Percentiles rank a stretch among this genome's conserved stretches.
These are phyloP conservation scores for Talaromyces sp. DNA, from an alignment of 2,329 filamentous ascomycete species.

Conservation along the genomic window DNA sequence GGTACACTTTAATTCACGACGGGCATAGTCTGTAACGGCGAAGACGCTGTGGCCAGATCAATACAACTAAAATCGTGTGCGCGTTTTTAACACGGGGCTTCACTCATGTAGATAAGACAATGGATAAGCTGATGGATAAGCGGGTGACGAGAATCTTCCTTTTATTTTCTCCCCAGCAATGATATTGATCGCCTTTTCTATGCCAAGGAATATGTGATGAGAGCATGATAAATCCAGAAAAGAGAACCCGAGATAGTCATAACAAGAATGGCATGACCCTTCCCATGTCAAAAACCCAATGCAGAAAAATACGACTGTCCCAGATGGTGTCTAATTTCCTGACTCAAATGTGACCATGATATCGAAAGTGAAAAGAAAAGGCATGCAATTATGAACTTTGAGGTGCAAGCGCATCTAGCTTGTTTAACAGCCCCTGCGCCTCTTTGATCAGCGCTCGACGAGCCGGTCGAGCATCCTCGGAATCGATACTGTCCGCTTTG, in stretches of 20 bases:
- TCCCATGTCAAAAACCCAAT: not conserved
- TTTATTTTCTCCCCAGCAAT: not conserved
- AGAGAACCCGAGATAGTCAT: not conserved
- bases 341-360: not conserved
- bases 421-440: slow-evolving; percentile 38
- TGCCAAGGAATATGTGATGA: not conserved
- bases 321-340: not conserved
- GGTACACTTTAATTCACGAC: not conserved
- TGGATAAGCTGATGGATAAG: not conserved
- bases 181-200: not conserved
- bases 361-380: not conserved
- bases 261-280: not conserved
- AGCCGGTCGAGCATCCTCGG: slow-evolving; percentile 56
- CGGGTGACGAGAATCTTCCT: not conserved
- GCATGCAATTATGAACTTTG: not conserved
- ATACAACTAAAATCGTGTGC: not conserved
- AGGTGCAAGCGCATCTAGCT: slow-evolving; percentile 34
- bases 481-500: slow-evolving; percentile 68
- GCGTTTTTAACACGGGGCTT: not conserved
- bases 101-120: not conserved
- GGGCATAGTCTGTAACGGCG: not conserved
- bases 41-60: not conserved
- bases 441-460: slow-evolving; percentile 43
- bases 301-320: not conserved
- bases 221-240: not conserved